Conservation (phyloP, 495 filamentous ascomycete genomes). For the Hypoxylon perforatum region DNA sequence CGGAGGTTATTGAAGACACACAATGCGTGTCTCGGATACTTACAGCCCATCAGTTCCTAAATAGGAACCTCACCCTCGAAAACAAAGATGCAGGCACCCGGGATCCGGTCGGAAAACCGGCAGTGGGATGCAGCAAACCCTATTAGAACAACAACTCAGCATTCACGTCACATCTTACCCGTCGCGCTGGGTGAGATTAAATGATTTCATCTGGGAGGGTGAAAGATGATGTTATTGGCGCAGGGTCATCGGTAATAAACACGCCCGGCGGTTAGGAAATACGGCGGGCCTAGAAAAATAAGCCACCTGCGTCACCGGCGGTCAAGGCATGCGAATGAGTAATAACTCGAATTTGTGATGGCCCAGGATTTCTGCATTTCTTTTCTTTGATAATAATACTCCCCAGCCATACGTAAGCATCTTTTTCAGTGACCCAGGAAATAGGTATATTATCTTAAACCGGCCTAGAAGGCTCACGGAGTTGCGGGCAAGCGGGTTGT, state of each 20-base stretch:
- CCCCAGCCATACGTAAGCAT: constrained; percentile 23
- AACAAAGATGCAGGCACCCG: constrained; percentile 13
- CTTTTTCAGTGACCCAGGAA: no score
- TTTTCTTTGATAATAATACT: constrained; percentile 6
- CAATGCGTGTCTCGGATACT: constrained; percentile 17
- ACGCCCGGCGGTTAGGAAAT: constrained; percentile 19
- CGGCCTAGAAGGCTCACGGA: no score
- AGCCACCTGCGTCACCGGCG: constrained; percentile 31
- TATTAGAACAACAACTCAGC: constrained; percentile 32
- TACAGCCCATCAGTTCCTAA: constrained; percentile 15
- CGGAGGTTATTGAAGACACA: no score
- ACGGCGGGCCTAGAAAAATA: constrained; percentile 18
- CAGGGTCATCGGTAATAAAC: not conserved
- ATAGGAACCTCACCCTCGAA: not conserved
- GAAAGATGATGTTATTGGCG: constrained; percentile 25
- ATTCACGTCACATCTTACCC: constrained; percentile 9
- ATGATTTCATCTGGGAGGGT: constrained; percentile 24
- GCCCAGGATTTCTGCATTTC: not conserved
- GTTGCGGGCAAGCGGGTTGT: constrained; percentile 13
- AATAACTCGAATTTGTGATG: constrained; percentile 8
- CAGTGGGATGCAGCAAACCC: constrained; percentile 42
- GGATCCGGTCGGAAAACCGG: constrained; percentile 21
- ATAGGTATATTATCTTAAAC: no score
- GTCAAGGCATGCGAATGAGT: constrained; percentile 14
- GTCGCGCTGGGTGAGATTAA: constrained; percentile 12